Evolutionary conservation across 2,329 filamentous ascomycete species (phyloP).

Genomic region (Thermoascus crustaceus): DNA sequence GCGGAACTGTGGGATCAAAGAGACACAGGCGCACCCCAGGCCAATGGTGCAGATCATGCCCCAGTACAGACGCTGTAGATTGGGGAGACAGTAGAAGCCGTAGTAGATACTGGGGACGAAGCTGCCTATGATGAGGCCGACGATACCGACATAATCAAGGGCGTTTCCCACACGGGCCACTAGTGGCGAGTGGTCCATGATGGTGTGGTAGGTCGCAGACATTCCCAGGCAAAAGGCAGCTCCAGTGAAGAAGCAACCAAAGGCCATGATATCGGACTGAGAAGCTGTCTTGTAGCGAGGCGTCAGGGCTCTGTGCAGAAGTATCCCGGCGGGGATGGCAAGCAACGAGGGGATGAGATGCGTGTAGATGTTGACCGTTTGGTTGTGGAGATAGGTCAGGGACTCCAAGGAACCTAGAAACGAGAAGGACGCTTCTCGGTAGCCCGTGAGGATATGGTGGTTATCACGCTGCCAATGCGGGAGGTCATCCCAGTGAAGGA

Average conservation of each 20-base stretch:
- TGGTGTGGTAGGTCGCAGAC: slow-evolving; percentile 76
- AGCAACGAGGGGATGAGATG: slow-evolving; percentile 60
- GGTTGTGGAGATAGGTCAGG: slow-evolving; percentile 58
- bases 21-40: slow-evolving; percentile 65
- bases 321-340: slow-evolving; percentile 45
- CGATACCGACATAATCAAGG: slow-evolving; percentile 89
- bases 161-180: slow-evolving; percentile 84
- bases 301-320: slow-evolving; percentile 51
- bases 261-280: slow-evolving; percentile 58
- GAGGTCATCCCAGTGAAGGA: slow-evolving; percentile 45
- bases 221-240: slow-evolving; percentile 66
- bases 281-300: slow-evolving; percentile 60
- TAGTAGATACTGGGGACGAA: slow-evolving; percentile 86
- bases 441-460: slow-evolving; percentile 59
- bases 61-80: slow-evolving; percentile 63
- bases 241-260: slow-evolving; percentile 71
- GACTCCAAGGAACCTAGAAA: slow-evolving; percentile 51
- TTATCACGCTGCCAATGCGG: slow-evolving; percentile 56
- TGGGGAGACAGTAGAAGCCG: slow-evolving; percentile 65
- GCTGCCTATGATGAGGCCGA: slow-evolving; percentile 81
- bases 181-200: slow-evolving; percentile 71
- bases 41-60: slow-evolving; percentile 70
- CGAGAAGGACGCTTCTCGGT: slow-evolving; percentile 56
- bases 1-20: slow-evolving; percentile 73
- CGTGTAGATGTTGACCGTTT: slow-evolving; percentile 64